Evolutionary conservation across 139 green algal genomes (phyloP).

Genomic region (Chlamydomonas urium): DNA sequence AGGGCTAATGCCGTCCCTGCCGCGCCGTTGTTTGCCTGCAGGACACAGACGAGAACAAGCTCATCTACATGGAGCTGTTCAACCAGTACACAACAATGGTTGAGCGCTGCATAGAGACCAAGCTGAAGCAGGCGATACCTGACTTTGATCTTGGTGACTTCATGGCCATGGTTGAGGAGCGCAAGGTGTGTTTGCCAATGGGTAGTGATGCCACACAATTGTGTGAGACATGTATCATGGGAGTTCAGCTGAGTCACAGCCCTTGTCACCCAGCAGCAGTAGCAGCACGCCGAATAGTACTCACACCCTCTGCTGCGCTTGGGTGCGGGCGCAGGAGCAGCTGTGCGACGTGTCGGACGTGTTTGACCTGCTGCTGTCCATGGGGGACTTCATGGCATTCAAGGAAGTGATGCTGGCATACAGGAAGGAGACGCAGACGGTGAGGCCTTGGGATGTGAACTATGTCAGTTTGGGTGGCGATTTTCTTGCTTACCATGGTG

Average conservation of each 20-base stretch:
- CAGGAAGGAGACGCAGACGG: slow-evolving; percentile 21
- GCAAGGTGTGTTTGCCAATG: slow-evolving; percentile 25
- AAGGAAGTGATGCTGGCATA: slow-evolving; percentile 49
- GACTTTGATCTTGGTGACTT: slow-evolving; percentile 41
- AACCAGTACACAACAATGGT: slow-evolving; percentile 33
- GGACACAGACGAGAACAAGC: slow-evolving; percentile 51
- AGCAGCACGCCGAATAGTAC: no score
- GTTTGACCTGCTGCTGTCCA: slow-evolving; percentile 47
- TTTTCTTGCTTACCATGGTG: no score
- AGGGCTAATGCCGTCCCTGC: no score
- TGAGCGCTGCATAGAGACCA: slow-evolving; percentile 29
- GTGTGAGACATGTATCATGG: no score
- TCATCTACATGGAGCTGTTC: slow-evolving; percentile 22
- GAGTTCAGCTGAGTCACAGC: no score
- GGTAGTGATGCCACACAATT: no score
- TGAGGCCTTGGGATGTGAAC: neutral
- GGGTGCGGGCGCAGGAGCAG: no score
- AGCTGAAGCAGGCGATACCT: slow-evolving; percentile 18
- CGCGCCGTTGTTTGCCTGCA: no score
- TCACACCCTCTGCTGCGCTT: no score
- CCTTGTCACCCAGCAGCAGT: no score
- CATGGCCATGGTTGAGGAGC: slow-evolving; percentile 24
- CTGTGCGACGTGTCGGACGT: slow-evolving; percentile 46
- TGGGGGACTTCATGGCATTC: slow-evolving; percentile 50
- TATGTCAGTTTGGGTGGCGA: neutral